Percentiles rank a stretch among this genome's conserved stretches.
These are phyloP conservation scores for Triadica sebifera DNA, from an alignment of 345 rosid species.

Conservation along the genomic window DNA sequence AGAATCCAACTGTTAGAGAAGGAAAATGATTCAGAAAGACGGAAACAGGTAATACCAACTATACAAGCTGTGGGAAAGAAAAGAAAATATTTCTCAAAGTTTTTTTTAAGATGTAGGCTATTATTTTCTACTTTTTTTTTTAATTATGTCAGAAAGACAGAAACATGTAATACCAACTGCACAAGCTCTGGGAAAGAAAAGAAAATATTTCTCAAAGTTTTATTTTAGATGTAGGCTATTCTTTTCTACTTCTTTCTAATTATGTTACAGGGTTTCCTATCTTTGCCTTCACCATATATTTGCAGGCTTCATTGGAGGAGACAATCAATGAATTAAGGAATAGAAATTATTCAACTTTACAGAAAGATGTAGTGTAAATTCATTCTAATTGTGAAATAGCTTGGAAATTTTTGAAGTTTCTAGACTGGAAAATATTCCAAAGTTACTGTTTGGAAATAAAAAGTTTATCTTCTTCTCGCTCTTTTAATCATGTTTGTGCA, in stretches of 20 bases:
- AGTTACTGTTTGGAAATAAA: neutral
- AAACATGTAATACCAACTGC: slow-evolving; percentile 24
- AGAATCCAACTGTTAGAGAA: slow-evolving; percentile 14
- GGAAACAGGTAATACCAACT: slow-evolving; percentile 26
- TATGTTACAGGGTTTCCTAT: neutral
- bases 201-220: neutral
- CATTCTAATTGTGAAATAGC: neutral
- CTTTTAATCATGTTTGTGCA: neutral
- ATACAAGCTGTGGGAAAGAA: neutral
- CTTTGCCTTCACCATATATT: slow-evolving; percentile 1
- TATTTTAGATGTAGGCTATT: neutral
- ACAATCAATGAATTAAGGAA: slow-evolving; percentile 32
- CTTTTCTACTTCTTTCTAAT: neutral
- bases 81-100: neutral
- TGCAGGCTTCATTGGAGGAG: slow-evolving; percentile 45
- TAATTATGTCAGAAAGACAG: neutral
- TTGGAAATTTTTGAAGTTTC: neutral
- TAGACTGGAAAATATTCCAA: neutral
- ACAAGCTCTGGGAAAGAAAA: neutral
- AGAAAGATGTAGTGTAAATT: slow-evolving; percentile 34
- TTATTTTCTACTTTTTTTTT: neutral
- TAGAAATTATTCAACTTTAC: slow-evolving; percentile 31
- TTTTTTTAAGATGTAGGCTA: neutral
- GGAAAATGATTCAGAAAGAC: slow-evolving; percentile 9
- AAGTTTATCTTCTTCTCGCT: neutral